Base-by-base conservation (phyloP, 768 basidiomycete genomes). In the Suillus weaverae region DNA sequence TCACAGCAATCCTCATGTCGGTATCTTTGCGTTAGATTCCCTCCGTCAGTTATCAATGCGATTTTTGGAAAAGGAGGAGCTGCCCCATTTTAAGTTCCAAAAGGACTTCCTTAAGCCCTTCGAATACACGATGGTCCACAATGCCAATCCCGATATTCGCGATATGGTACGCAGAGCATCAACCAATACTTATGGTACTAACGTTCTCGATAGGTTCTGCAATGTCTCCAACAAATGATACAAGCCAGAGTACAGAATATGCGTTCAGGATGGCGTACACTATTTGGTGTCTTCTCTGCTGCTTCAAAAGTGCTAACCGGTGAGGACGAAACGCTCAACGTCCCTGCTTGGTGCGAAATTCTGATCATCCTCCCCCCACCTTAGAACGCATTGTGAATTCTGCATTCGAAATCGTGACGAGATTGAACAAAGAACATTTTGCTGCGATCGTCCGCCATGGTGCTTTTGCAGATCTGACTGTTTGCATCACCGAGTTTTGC, bases 101-200 rank as follows among this genome's bases (percentile, higher is more conserved):
- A 99, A 99, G 78, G 97, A 99, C 74, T 99, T 99, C 79, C 78
- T 99, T 66, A 94, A 95, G 72, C 97, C 97, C 0, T 99, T 99
- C 74, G 96, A 99, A 77, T 90, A 97, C 74, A 96, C 97, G 1
- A 99, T 99, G 94, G 84, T 90, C 51, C 92, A 99, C 73, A 99
- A 99, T 76, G 85, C 90, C 63, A 97, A 99, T 75, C 92, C 95
- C 7, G 97, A 98, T 68, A 88, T 97, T 54, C 87, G 97, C 57
- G 97, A 99, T 74, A 93, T 99, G 95, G 96, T 94, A 69, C 39
- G 79, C 26, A 36, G 16, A n/a, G 14, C 48, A 26, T 30, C 20
- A 6, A 38, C 62, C 11, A 55, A 33, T 18, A 26, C 51, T 59
- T 55, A 55, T 64, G 66, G 33, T 53, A 4, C 50, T 70, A 7